These are phyloP conservation scores for Thelonectria olida DNA, from an alignment of 2,329 filamentous ascomycete genomes.

Conservation along the genomic window DNA sequence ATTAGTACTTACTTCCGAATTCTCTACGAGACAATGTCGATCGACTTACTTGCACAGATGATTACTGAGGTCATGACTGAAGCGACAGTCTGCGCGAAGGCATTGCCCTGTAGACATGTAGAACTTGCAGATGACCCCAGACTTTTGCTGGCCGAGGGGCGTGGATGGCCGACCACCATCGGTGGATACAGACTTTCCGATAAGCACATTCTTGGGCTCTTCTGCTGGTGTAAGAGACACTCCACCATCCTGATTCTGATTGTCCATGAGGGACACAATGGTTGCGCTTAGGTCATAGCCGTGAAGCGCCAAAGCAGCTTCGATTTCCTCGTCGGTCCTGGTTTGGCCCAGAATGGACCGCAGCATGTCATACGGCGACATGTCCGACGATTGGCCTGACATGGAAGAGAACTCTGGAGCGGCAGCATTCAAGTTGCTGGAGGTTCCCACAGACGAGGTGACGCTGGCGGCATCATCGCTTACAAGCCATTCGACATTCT, in stretches of 20 bases:
- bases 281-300: slow-evolving; percentile 94
- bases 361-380: slow-evolving; percentile 98
- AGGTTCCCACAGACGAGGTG: slow-evolving; percentile 75
- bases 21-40: not conserved
- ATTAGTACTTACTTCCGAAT: slow-evolving; percentile 17
- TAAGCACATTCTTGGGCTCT: slow-evolving; percentile 75
- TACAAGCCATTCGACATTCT: slow-evolving; percentile 97
- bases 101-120: slow-evolving; percentile 96
- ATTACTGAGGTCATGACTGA: slow-evolving; percentile 94
- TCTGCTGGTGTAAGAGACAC: slow-evolving; percentile 49
- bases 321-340: slow-evolving; percentile 92
- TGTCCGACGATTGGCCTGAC: slow-evolving; percentile 77
- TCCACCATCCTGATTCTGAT: slow-evolving; percentile 57
- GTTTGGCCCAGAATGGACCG: slow-evolving; percentile 92
- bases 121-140: slow-evolving; percentile 95
- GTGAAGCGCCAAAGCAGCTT: slow-evolving; percentile 86
- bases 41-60: slow-evolving; percentile 94
- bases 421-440: slow-evolving; percentile 78
- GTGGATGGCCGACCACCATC: slow-evolving; percentile 80
- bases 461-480: slow-evolving; percentile 86
- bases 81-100: slow-evolving; percentile 92
- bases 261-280: slow-evolving; percentile 87
- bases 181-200: slow-evolving; percentile 89
- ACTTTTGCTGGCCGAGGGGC: slow-evolving; percentile 79
- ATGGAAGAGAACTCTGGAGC: slow-evolving; percentile 78